Percentiles rank a stretch among this genome's conserved stretches.
phyloP scores from a whole-genome alignment of 192 early-diverging fungal genomes.

The Umbelopsis isabellina region DNA sequence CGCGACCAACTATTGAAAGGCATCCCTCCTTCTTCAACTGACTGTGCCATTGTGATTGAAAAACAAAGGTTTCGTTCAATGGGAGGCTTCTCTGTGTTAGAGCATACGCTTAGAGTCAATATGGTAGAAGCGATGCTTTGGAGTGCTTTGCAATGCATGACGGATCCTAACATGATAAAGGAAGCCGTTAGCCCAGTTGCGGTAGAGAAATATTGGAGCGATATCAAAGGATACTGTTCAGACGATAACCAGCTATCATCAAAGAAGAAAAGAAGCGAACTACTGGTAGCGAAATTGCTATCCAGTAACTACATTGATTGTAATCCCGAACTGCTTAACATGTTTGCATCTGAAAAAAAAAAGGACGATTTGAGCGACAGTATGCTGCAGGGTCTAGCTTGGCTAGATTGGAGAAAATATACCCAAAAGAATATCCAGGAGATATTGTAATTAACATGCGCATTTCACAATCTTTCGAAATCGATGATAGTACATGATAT shows the following conservation, averaged over 20 bases:
- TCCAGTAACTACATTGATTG: conserved; percentile 19
- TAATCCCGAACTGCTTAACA: conserved; percentile 19
- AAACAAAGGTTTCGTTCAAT: conserved; percentile 44
- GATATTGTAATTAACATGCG: background rate
- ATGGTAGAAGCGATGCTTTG: conserved; percentile 50
- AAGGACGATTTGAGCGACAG: conserved; percentile 56
- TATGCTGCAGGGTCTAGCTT: conserved; percentile 50
- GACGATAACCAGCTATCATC: background rate
- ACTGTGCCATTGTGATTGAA: conserved; percentile 40
- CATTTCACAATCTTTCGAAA: background rate
- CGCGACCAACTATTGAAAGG: conserved; percentile 16
- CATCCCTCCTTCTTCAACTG: background rate
- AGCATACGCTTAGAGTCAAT: conserved; percentile 43
- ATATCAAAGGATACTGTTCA: background rate
- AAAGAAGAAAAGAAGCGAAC: conserved; percentile 36
- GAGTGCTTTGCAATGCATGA: conserved; percentile 25
- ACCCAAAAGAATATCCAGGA: conserved; percentile 6
- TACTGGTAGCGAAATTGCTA: conserved; percentile 36
- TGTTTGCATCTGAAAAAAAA: conserved; percentile 43
- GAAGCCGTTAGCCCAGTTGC: conserved; percentile 12
- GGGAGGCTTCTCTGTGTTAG: conserved; percentile 40
- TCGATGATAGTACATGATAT: background rate
- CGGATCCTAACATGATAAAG: conserved; percentile 13
- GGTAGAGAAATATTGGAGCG: conserved; percentile 28
- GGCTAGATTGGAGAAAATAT: conserved; percentile 46